Percentiles rank a stretch among this genome's conserved stretches.
Conservation (phyloP, 768 basidiomycete genomes). For the Hygrocybe punicea region DNA sequence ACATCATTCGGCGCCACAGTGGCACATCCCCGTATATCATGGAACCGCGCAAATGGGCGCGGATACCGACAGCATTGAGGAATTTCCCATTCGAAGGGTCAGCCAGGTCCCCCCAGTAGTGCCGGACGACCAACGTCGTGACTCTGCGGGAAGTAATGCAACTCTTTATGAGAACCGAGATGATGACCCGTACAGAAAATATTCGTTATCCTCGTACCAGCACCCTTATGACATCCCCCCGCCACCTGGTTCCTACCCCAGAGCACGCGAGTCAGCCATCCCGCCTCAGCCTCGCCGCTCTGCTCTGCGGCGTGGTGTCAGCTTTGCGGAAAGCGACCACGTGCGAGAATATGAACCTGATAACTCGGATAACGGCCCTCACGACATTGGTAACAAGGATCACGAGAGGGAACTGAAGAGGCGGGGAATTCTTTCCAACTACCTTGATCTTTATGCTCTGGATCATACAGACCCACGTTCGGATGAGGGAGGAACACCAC, state of each 20-base stretch:
- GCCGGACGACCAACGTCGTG: conserved; percentile 21
- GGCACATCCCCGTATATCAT: conserved; percentile 29
- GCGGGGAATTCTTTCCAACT: conserved; percentile 49
- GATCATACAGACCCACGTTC: conserved; percentile 16
- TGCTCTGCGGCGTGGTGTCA: conserved; percentile 35
- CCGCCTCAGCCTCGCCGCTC: conserved; percentile 24
- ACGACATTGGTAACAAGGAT: conserved; percentile 25
- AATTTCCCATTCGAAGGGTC: conserved; percentile 27
- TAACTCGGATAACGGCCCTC: conserved; percentile 18
- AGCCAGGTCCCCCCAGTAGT: conserved; percentile 17
- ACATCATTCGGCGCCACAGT: conserved; percentile 18
- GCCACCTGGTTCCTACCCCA: conserved; percentile 44
- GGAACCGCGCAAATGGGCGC: conserved; percentile 4
- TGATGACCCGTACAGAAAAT: conserved; percentile 37
- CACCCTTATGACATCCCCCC: conserved; percentile 62
- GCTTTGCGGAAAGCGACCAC: conserved; percentile 37
- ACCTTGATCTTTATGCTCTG: conserved; percentile 51
- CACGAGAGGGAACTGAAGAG: conserved; percentile 36
- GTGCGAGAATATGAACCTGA: conserved; percentile 22
- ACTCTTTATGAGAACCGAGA: conserved; percentile 33
- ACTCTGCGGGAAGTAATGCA: conserved; percentile 25
- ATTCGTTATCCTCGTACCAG: conserved; percentile 52
- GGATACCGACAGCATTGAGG: conserved; percentile 19
- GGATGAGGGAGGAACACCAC: conserved; percentile 14
- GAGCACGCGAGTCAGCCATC: conserved; percentile 10